phyloP scores from a whole-genome alignment of 495 filamentous ascomycete genomes.

The Podospora conica region DNA sequence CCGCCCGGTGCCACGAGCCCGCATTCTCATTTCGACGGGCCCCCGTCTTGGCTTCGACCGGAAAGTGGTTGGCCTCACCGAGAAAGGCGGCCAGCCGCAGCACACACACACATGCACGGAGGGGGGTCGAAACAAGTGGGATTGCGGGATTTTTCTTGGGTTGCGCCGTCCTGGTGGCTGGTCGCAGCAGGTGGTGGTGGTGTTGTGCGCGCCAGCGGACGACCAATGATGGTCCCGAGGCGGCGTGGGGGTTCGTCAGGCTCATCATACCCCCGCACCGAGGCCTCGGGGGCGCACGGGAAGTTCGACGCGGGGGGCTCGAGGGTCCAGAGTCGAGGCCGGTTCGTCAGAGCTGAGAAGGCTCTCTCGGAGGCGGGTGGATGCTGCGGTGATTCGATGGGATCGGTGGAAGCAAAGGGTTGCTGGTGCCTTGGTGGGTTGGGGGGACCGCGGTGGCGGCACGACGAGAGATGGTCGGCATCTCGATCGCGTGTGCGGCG shows the following conservation, averaged over 20 bases:
- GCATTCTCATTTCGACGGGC: not conserved
- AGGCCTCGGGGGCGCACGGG: not conserved
- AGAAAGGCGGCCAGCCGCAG: not conserved
- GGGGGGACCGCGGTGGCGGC: not conserved
- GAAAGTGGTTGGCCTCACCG: not conserved
- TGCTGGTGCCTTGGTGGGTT: too few relatives aligned
- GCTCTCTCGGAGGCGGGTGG: not conserved
- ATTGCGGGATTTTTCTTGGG: slow-evolving; percentile 7
- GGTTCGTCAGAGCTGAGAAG: not conserved
- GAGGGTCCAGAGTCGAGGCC: not conserved
- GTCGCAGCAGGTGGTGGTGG: slow-evolving; percentile 3
- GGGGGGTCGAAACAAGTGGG: not conserved
- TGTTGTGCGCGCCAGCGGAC: not conserved
- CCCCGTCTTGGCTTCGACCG: not conserved
- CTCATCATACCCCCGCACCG: slow-evolving; percentile 5
- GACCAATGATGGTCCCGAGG: not conserved
- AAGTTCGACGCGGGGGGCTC: slow-evolving; percentile 3
- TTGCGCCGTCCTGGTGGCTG: not conserved
- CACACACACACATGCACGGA: not conserved
- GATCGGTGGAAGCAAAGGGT: not conserved
- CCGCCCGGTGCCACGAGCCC: not conserved
- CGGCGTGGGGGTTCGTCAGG: slow-evolving; percentile 11
- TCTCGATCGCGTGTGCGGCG: not conserved
- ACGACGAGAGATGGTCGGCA: not conserved
- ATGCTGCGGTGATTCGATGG: not conserved